phyloP scores from a whole-genome alignment of 352 stramenopile species.

The Phytophthora rubi region DNA sequence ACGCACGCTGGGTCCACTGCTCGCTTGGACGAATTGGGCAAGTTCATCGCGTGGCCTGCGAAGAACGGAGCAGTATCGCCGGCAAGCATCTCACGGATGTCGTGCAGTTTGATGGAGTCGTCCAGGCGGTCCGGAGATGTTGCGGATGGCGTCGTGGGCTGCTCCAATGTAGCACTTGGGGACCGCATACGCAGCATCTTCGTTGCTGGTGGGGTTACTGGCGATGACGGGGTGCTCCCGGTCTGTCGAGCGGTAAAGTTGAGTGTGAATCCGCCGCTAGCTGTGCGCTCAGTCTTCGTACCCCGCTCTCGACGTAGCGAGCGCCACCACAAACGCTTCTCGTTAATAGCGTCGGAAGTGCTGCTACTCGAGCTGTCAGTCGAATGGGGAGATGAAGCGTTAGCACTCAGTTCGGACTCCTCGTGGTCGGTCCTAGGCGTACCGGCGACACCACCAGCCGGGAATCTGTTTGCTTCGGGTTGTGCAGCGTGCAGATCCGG shows the following conservation, averaged over 20 bases:
- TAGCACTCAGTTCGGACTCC: slow-evolving; percentile 33
- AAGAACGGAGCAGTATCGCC: slow-evolving; percentile 69
- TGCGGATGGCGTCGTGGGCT: slow-evolving; percentile 17
- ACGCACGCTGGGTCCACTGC: slow-evolving; percentile 60
- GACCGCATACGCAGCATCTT: slow-evolving; percentile 26
- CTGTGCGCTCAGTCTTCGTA: slow-evolving; percentile 64
- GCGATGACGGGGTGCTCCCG: slow-evolving; percentile 45
- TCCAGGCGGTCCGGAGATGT: slow-evolving; percentile 52
- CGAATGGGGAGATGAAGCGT: slow-evolving; percentile 33
- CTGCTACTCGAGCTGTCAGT: slow-evolving; percentile 43
- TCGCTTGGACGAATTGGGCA: slow-evolving; percentile 55
- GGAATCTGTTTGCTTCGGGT: slow-evolving; percentile 41
- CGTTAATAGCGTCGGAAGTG: slow-evolving; percentile 53
- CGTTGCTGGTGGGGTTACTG: slow-evolving; percentile 20
- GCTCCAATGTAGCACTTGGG: slow-evolving; percentile 16
- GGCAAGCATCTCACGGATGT: slow-evolving; percentile 56
- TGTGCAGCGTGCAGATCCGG: slow-evolving; percentile 42
- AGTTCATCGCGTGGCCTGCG: slow-evolving; percentile 47
- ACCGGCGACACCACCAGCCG: slow-evolving; percentile 33
- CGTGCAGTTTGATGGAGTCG: slow-evolving; percentile 62
- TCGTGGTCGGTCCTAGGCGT: slow-evolving; percentile 22
- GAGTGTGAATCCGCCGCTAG: slow-evolving; percentile 67
- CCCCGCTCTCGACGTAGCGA: slow-evolving; percentile 66
- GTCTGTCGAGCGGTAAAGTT: slow-evolving; percentile 46
- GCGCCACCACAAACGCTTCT: slow-evolving; percentile 80